Evolutionary conservation across 441 rosid species (phyloP).

Genomic region (Euphorbia schlechtendalii): DNA sequence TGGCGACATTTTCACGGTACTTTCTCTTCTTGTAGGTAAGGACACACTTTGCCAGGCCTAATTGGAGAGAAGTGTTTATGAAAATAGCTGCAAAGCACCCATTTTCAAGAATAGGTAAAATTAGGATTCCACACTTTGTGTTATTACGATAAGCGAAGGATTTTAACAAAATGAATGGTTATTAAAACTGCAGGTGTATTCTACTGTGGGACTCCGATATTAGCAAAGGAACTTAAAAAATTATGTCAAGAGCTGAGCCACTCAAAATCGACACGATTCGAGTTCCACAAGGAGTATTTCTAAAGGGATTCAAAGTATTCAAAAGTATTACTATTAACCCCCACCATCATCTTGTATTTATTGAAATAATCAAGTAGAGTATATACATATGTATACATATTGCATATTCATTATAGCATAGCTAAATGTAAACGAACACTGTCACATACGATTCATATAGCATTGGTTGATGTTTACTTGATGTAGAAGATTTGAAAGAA

Average conservation of each 20-base stretch:
- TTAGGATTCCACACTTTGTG: neutral
- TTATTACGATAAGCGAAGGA: neutral
- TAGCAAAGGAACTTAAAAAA: conserved; percentile 86
- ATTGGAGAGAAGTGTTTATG: conserved; percentile 84
- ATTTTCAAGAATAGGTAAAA: conserved; percentile 65
- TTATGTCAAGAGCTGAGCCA: conserved; percentile 63
- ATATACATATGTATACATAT: conserved; percentile 12
- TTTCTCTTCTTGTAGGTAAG: conserved; percentile 58
- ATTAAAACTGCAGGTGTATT: conserved; percentile 64
- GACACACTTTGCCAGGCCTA: conserved; percentile 95
- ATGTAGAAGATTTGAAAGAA: neutral
- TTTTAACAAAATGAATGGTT: neutral
- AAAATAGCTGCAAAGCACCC: conserved; percentile 85
- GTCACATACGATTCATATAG: conserved; percentile 6
- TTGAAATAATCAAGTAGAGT: conserved; percentile 17
- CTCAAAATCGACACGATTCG: conserved; percentile 73
- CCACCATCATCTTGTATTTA: conserved; percentile 22
- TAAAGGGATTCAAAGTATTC: conserved; percentile 22
- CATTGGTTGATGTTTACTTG: conserved; percentile 7
- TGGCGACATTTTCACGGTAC: neutral
- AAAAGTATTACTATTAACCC: conserved; percentile 11
- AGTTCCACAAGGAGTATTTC: conserved; percentile 89
- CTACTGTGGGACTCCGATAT: conserved; percentile 85
- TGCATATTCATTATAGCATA: conserved; percentile 17
- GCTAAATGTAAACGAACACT: conserved; percentile 18